Percentiles rank a stretch among this genome's conserved stretches.
Conservation (phyloP, 345 rosid genomes). For the Mercurialis annua region DNA sequence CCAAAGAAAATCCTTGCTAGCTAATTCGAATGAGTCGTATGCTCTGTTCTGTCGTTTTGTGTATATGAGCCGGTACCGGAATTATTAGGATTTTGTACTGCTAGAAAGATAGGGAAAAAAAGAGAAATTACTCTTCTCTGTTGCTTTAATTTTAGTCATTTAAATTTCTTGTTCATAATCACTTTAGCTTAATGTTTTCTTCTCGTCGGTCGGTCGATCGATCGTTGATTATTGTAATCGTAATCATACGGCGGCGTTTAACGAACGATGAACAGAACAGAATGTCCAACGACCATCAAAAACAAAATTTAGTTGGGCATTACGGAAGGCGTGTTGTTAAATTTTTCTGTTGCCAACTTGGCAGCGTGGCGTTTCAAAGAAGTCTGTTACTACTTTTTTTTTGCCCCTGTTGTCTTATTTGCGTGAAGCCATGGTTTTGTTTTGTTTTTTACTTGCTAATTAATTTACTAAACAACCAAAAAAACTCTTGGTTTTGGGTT, state of each 20-base stretch:
- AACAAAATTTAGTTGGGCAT: background rate
- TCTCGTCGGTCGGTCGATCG: too few species aligned
- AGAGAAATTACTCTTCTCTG: background rate
- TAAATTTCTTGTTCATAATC: background rate
- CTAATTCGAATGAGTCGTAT: background rate
- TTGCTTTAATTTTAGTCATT: background rate
- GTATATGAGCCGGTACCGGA: background rate
- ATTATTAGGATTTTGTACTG: background rate
- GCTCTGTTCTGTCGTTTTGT: background rate
- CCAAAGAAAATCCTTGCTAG: constrained; percentile 18
- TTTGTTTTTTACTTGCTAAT: background rate
- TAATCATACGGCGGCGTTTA: background rate
- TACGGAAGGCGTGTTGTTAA: background rate
- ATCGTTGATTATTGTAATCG: background rate
- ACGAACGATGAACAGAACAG: background rate
- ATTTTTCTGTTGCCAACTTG: background rate
- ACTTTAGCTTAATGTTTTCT: background rate
- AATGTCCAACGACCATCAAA: background rate
- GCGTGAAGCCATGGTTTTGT: background rate
- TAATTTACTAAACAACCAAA: too few species aligned
- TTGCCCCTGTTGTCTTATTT: background rate
- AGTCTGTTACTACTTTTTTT: too few species aligned
- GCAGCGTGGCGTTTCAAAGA: background rate
- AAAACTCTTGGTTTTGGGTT: too few species aligned
- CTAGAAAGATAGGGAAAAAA: background rate